Evolutionary conservation across 306 rosid genomes (phyloP), one percentile per base, ranked within the genome.

Genomic region (Pterocarpus macrocarpus): DNA sequence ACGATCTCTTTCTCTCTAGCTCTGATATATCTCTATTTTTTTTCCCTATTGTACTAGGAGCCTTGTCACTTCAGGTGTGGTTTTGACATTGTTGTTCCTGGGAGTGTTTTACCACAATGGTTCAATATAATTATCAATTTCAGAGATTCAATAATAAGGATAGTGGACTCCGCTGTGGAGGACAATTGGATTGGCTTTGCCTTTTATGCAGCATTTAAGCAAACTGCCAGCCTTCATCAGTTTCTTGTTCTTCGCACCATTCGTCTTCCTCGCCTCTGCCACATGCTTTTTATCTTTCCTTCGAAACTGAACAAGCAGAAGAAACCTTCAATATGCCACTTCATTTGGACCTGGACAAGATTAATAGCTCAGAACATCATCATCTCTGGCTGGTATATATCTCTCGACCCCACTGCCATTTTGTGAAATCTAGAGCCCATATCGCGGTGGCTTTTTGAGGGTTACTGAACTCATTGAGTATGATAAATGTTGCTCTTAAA

Each of bases 311-410:
- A 57, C 2, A 10, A 35, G n/a, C 39, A 0, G 76, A 68, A 45
- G 69, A 78, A 69, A 10, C 3, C 35, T 57, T 58, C 10, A 69
- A 39, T 7, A n/a, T 69, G 38, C 28, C 76, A 17, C 69, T 43
- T 4, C 1, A 13, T 57, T 43, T 68, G 7, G 41, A 38, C 41
- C 5, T 38, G 5, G 7, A 4, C 41, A 38, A 0, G 4, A 4
- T 6, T 38, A 4, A 38, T 38, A 1, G 7, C 1, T 38, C 41
- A 1, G 2, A 38, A 0, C 41, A 68, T 78, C 3, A 38, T 0
- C 41, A 68, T 78, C 3, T 32, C 34, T 78, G 82, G 76, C 0
- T 5, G 2, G 66, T 66, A 39, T 77, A 66, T 66, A 66, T 77
- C 35, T 67, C 69, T 41, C 0, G 58, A 47, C 5, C 59, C 5